phyloP scores from a whole-genome alignment of 163 green algal species.

The Chlamydomonas reinhardtii region DNA sequence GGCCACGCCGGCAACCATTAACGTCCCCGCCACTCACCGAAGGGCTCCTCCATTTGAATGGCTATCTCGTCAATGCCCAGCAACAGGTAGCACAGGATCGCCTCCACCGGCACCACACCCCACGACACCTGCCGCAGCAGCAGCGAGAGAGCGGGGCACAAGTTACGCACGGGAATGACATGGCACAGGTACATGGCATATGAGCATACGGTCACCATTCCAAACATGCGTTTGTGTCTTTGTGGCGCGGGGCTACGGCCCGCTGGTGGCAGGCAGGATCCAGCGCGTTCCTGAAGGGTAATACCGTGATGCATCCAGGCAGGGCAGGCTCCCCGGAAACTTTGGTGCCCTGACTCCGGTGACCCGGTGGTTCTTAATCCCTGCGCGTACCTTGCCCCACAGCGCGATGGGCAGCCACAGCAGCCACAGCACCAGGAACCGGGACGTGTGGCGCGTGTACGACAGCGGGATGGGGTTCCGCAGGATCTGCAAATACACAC shows the following conservation, averaged over 20 bases:
- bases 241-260: too few species aligned
- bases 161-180: too few species aligned
- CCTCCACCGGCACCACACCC: conserved; percentile 69
- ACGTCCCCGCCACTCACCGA: background rate
- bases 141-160: background rate
- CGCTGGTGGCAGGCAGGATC: too few species aligned
- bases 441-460: conserved; percentile 70
- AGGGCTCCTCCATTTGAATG: conserved; percentile 44
- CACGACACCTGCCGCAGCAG: conserved; percentile 45
- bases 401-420: conserved; percentile 79
- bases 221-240: too few species aligned
- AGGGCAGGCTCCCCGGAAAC: too few species aligned
- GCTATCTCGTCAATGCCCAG: conserved; percentile 69
- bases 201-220: too few species aligned
- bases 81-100: conserved; percentile 80
- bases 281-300: too few species aligned
- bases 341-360: too few species aligned
- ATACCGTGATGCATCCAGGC: too few species aligned
- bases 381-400: conserved; percentile 55
- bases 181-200: too few species aligned
- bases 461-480: conserved; percentile 55
- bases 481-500: conserved; percentile 14
- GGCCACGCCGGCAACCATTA: too few species aligned
- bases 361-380: too few species aligned
- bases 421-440: conserved; percentile 81